phyloP scores from a whole-genome alignment of 306 rosid genomes.

The Macrotyloma uniflorum region DNA sequence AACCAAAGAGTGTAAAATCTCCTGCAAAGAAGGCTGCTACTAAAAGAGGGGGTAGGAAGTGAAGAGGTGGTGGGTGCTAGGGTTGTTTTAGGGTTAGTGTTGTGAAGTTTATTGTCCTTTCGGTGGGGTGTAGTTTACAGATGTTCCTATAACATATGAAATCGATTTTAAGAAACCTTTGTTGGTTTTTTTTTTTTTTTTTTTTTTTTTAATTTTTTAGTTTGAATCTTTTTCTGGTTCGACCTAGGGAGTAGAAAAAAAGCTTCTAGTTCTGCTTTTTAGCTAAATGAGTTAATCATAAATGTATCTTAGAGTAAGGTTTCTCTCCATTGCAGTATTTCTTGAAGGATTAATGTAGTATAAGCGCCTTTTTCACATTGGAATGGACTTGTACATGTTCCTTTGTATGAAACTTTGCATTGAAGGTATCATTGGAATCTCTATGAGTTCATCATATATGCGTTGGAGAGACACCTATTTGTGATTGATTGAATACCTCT shows the following conservation, averaged over 20 bases:
- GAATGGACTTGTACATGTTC: neutral
- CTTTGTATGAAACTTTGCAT: neutral
- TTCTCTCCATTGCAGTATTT: neutral
- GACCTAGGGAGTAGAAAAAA: neutral
- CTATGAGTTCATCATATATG: neutral
- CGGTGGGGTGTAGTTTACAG: constrained; percentile 24
- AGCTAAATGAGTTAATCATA: constrained; percentile 12
- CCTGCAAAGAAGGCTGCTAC: neutral
- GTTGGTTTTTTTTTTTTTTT: neutral
- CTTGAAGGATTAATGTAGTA: neutral
- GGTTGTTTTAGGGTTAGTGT: constrained; percentile 7
- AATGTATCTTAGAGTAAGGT: constrained; percentile 12
- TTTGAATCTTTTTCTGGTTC: neutral
- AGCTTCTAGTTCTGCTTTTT: neutral
- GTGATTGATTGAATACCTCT: neutral
- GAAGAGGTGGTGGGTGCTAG: neutral
- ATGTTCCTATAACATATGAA: constrained; percentile 9
- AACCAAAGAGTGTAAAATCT: constrained; percentile 1
- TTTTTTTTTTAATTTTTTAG: neutral
- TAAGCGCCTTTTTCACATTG: neutral
- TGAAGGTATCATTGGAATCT: neutral
- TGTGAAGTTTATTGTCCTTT: constrained; percentile 10
- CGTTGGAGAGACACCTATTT: neutral
- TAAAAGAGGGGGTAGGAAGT: constrained; percentile 17
- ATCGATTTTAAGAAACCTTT: neutral